Evolutionary conservation across 1,284 basidiomycete genomes (phyloP), one percentile per base, ranked within the genome.

Genomic region (Grifola frondosa): DNA sequence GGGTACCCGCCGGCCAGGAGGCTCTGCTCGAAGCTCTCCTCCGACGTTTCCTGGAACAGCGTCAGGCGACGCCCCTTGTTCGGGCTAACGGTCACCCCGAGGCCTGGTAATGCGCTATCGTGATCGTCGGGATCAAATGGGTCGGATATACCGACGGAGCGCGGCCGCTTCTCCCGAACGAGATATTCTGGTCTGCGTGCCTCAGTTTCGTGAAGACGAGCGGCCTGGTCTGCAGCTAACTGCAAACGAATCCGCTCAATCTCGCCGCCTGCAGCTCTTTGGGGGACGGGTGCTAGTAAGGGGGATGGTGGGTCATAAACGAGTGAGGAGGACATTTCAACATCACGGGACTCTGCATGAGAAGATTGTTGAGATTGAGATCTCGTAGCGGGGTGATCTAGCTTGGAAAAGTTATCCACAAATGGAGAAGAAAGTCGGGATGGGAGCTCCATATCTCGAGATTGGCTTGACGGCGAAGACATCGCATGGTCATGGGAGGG

Each of bases 21-120:
- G 52, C 83, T 84, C 63, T 88, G 83, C 58, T 88, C 85, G 52
- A 89, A 88, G 57, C 84, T 87, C 64, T 88, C 86, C 41, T 86
- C 85, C 7, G 82, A 84, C 0, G 86, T 88, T 63, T 85, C 82
- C 60, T 86, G 85, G 61, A 89, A 88, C 24, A 89, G 60, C 52
- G 79, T 80, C 28, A 88, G 64, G 40, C 84, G 69, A 39, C 86
- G 69, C 1, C 86, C 87, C 63, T 82, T 86, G 38, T 70, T 61
- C 0, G 86, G 84, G 53, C 78, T 86, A 49, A 81, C 78, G 49
- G 71, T 74, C 26, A 88, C 78, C 11, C 82, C 83, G 20, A 86
- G 64, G 19, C 67, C 64, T 3, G 68, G 57, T 35, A 54, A 44
- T 2, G 51, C 54, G 9, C 42, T 29, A 21, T 54, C 53, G 41